Evolutionary conservation across 2,329 filamentous ascomycete species (phyloP).

Genomic region (Spiromastix sp.): DNA sequence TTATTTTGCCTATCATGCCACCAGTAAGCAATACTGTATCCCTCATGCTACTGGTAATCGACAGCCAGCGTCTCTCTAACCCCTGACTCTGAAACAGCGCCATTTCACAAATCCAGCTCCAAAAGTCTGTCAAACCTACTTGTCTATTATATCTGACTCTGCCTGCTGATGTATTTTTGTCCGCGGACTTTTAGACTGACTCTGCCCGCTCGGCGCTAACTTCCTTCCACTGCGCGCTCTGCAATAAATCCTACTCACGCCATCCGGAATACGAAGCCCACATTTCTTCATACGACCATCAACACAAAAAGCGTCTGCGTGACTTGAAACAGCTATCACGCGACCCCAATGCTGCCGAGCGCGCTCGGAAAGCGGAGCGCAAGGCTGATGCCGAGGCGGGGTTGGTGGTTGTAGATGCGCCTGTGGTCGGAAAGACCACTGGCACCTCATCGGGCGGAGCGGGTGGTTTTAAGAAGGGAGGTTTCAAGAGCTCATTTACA

Average conservation of each 20-base stretch:
- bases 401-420: constrained; percentile 23
- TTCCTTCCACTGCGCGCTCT: constrained; percentile 76
- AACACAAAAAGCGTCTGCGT: constrained; percentile 63
- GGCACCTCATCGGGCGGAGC: constrained; percentile 30
- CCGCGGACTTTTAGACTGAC: constrained; percentile 35
- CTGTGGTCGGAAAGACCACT: constrained; percentile 14
- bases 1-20: constrained; percentile 34
- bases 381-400: constrained; percentile 34
- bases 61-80: constrained; percentile 2
- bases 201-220: constrained; percentile 65
- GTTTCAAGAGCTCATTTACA: constrained; percentile 68
- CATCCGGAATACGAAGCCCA: constrained; percentile 97
- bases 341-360: constrained; percentile 33
- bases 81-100: constrained; percentile 23
- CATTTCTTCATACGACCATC: constrained; percentile 88
- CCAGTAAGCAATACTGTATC: constrained; percentile 36
- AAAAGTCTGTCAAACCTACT: constrained; percentile 22
- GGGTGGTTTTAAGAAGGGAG: constrained; percentile 63
- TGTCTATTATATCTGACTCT: neutral
- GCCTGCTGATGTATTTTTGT: neutral
- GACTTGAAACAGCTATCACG: constrained; percentile 37
- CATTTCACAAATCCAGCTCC: constrained; percentile 38
- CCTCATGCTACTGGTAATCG: neutral
- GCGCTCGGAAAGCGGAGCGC: constrained; percentile 31
- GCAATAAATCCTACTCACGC: constrained; percentile 86